Evolutionary conservation across 441 rosid genomes (phyloP), one percentile per base, ranked within the genome.

Genomic region (Bocquillonia castaneifolia): DNA sequence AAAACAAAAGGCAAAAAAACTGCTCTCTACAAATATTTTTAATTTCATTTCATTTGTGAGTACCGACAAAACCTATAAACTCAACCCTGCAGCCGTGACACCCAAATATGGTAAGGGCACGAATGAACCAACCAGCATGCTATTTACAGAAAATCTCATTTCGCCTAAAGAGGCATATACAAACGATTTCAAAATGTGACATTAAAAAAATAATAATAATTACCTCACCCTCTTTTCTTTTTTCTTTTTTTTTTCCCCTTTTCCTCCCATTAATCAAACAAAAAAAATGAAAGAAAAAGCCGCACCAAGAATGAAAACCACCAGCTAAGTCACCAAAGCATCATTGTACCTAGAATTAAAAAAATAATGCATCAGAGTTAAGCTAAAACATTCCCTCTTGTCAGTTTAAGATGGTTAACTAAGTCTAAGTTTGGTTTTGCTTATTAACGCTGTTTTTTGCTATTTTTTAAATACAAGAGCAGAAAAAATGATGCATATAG

Each of bases 91-190:
- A 56, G 63, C 58, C 75, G 10, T 28, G 18, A 51, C 64, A 66
- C 69, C 65, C 67, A 32, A 54, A 51, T 68, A 69, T 18, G n/a
- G n/a, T n/a, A n/a, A n/a, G n/a, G n/a, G 31, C 45, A 60, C 75
- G 72, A 63, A 50, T 45, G 73, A 40, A 64, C 34, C 45, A 74
- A 44, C 64, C 72, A 29, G 67, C 79, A 75, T 73, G 40, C 74
- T 80, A 84, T 84, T 71, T 80, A 82, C 84, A 84, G 53, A n/a
- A 63, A 71, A 66, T 63, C 64, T 76, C 80, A 60, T 40, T 13
- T 64, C 39, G 66, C 73, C 57, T 36, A 6, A 28, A 42, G 59
- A 55, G 59, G 59, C 71, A 73, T 74, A 28, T 69, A 69, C 68
- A 76, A 61, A 74, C 37, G 32, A 71, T 59, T 60, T 44, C 67